Evolutionary conservation across 2,329 filamentous ascomycete species (phyloP), one percentile per base, ranked within the genome.

Genomic region (Verticillium longisporum): DNA sequence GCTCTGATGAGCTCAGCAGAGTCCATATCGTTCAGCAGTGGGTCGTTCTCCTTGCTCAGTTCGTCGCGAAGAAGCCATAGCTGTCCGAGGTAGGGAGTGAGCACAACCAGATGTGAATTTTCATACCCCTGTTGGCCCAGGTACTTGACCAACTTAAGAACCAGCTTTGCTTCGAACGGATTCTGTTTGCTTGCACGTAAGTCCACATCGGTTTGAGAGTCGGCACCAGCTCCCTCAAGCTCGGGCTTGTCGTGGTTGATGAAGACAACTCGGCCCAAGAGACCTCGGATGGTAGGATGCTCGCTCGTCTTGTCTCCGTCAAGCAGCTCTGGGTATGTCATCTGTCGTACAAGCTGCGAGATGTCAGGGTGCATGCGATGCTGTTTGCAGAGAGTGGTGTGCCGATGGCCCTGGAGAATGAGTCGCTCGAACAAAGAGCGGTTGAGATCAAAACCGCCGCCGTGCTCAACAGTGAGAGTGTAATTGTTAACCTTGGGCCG

Each of bases 81-180:
- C 65, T 92, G 89, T 0, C 88, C 89, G 0, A 92, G 75, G 65
- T 93, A 92, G 0, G 90, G 89, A 0, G 88, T 90, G 1, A 92
- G 70, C 0, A 93, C 75, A 0, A 91, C 88, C 11, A 92, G 76
- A 2, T 89, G 74, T 3, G 85, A 77, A 0, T 86, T 85, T 4
- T 80, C 78, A 66, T 92, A 92, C 0, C 88, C 88, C 65, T 93
- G 89, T 63, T 91, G 89, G 0, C 77, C 85, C 0, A 93, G 73
- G 65, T 91, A 91, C 6, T 79, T 81, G 1, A 92, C 83, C 57
- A 80, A 81, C 64, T 81, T 84, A 21, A 91, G 69, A 0, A 89
- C 80, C 80, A 92, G 88, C 0, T 84, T 71, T 0, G 79, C 88
- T 67, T 92, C 90, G 56, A 86, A 89, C 0, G 55, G 18, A 63